Evolutionary conservation across 2,329 filamentous ascomycete species (phyloP).

Genomic region (Simplicillium aogashimaense): DNA sequence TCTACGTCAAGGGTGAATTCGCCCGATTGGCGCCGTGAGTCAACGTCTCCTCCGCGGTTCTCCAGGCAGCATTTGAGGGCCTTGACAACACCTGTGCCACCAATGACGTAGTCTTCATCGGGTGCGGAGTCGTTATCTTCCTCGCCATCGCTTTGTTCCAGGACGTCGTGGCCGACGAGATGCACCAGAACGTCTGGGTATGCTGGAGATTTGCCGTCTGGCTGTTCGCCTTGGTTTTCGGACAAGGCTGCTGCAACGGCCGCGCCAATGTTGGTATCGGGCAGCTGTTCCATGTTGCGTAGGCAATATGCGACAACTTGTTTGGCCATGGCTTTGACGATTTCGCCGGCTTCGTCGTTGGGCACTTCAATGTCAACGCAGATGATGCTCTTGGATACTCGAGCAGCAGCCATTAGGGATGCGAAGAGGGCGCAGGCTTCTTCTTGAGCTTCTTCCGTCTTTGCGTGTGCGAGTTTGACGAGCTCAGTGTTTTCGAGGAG

Average conservation of each 20-base stretch:
- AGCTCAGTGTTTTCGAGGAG: conserved; percentile 74
- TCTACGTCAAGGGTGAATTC: conserved; percentile 44
- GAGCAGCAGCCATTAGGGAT: conserved; percentile 77
- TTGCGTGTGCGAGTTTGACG: conserved; percentile 60
- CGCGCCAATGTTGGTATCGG: conserved; percentile 51
- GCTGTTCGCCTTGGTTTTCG: conserved; percentile 21
- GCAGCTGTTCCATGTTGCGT: conserved; percentile 75
- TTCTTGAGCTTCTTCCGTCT: conserved; percentile 72
- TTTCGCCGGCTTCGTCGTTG: conserved; percentile 68
- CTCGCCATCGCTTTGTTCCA: conserved; percentile 36
- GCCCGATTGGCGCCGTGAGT: conserved; percentile 43
- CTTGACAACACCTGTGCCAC: conserved; percentile 90
- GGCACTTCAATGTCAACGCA: conserved; percentile 90
- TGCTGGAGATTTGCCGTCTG: conserved; percentile 19
- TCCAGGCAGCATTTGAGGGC: conserved; percentile 83
- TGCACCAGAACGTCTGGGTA: conserved; percentile 79
- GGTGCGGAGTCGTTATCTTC: conserved; percentile 62
- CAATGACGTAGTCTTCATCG: conserved; percentile 91
- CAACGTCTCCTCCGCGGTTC: conserved; percentile 54
- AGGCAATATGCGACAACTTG: conserved; percentile 93
- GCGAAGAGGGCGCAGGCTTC: conserved; percentile 92
- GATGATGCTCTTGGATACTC: conserved; percentile 73
- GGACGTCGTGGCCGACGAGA: conserved; percentile 63
- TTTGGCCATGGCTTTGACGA: conserved; percentile 84
- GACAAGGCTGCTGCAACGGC: conserved; percentile 32